Conservation (phyloP, 352 stramenopile genomes). For the Peronosclerospora sorghi region DNA sequence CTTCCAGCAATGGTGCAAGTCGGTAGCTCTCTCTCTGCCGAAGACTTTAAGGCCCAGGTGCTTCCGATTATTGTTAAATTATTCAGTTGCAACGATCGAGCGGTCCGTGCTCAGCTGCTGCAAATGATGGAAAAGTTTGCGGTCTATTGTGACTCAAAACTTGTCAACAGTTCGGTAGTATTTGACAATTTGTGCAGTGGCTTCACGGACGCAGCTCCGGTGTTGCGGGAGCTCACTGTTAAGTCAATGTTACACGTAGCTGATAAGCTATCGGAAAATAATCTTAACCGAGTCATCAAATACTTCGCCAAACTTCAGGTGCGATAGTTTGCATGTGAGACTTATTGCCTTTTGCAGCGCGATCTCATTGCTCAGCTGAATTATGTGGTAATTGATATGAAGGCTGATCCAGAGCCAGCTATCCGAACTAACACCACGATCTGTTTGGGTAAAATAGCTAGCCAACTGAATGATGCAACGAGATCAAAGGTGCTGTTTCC, state of each 20-base stretch:
- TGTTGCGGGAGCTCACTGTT: slow-evolving; percentile 86
- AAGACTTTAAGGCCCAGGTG: slow-evolving; percentile 83
- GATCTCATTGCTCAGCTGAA: background rate
- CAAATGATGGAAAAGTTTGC: slow-evolving; percentile 88
- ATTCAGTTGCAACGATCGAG: slow-evolving; percentile 87
- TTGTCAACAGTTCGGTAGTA: slow-evolving; percentile 83
- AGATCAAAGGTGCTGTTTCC: slow-evolving; percentile 84
- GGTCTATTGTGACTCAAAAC: slow-evolving; percentile 82
- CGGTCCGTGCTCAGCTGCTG: slow-evolving; percentile 82
- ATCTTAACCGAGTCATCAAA: slow-evolving; percentile 87
- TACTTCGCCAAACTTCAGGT: slow-evolving; percentile 88
- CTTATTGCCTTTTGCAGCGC: background rate
- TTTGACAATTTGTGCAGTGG: slow-evolving; percentile 88
- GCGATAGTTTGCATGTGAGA: slow-evolving; percentile 1
- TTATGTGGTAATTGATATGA: background rate
- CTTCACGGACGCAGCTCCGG: slow-evolving; percentile 82
- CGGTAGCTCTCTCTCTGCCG: slow-evolving; percentile 49
- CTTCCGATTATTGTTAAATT: slow-evolving; percentile 84
- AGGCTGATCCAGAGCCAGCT: slow-evolving; percentile 82
- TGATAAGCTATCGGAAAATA: slow-evolving; percentile 83
- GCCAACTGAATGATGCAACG: slow-evolving; percentile 78
- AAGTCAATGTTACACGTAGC: slow-evolving; percentile 89
- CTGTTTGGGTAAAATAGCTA: slow-evolving; percentile 83
- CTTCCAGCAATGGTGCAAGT: slow-evolving; percentile 84
- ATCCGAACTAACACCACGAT: slow-evolving; percentile 92